Evolutionary conservation across 768 basidiomycete genomes (phyloP).

Genomic region (Lactarius deliciosus): DNA sequence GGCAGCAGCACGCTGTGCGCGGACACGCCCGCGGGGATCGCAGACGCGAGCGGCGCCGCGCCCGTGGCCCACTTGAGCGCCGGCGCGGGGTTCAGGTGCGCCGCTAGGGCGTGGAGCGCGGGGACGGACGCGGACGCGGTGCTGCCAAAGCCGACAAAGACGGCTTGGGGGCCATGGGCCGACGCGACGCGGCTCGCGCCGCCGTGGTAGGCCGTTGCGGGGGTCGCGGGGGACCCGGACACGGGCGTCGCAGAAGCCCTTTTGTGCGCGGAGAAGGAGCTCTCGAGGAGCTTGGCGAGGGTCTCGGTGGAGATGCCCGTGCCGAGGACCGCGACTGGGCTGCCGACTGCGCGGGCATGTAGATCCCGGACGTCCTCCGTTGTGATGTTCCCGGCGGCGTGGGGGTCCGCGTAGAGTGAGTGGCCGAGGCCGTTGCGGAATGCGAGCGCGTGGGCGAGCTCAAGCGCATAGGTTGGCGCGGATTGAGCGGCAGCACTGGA

Average conservation of each 20-base stretch:
- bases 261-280: slow-evolving; percentile 55
- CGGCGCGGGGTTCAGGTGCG: slow-evolving; percentile 74
- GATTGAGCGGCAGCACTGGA: slow-evolving; percentile 55
- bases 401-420: slow-evolving; percentile 80
- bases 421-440: slow-evolving; percentile 95
- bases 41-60: slow-evolving; percentile 62
- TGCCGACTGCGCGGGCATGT: slow-evolving; percentile 70
- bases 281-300: slow-evolving; percentile 64
- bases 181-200: slow-evolving; percentile 80
- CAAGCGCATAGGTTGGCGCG: slow-evolving; percentile 71
- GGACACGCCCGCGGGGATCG: slow-evolving; percentile 56
- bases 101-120: slow-evolving; percentile 75
- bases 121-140: slow-evolving; percentile 59
- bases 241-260: slow-evolving; percentile 42
- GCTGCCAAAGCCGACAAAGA: slow-evolving; percentile 89
- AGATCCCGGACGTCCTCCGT: slow-evolving; percentile 71
- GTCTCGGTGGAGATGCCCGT: slow-evolving; percentile 76
- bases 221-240: slow-evolving; percentile 36
- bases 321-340: slow-evolving; percentile 73
- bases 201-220: slow-evolving; percentile 67
- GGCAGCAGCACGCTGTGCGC: slow-evolving; percentile 77
- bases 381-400: slow-evolving; percentile 50
- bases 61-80: slow-evolving; percentile 88
- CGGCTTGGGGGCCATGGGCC: slow-evolving; percentile 60
- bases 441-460: slow-evolving; percentile 84